Evolutionary conservation across 768 basidiomycete species (phyloP).

Genomic region (Myochromella boudieri): DNA sequence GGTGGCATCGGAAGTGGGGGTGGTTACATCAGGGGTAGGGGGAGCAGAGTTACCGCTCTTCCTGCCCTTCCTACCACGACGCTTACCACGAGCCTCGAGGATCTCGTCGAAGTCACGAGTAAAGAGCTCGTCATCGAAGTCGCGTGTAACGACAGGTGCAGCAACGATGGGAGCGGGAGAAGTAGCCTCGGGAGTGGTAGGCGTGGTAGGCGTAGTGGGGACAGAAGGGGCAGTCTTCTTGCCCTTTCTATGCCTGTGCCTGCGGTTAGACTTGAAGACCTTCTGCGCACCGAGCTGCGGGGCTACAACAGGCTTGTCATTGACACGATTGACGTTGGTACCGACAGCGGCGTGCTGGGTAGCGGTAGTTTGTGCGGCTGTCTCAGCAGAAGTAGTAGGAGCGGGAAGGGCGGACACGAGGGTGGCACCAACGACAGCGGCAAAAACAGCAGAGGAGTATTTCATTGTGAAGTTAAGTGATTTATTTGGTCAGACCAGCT

Average conservation of each 20-base stretch:
- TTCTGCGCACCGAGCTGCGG: too few relatives aligned
- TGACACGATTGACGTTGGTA: too few relatives aligned
- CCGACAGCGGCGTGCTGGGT: not conserved
- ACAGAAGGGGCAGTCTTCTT: not conserved
- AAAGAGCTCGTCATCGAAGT: conserved; percentile 4
- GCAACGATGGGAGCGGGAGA: not conserved
- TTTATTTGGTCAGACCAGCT: conserved; percentile 12
- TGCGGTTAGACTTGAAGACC: conserved; percentile 3
- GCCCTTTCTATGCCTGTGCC: not conserved
- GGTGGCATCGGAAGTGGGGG: too few relatives aligned
- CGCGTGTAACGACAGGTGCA: not conserved
- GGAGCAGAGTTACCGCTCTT: too few relatives aligned
- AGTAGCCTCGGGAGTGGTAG: not conserved
- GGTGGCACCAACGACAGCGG: conserved; percentile 12
- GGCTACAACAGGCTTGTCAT: too few relatives aligned
- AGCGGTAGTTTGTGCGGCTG: not conserved
- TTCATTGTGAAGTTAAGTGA: conserved; percentile 14
- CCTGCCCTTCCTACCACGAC: not conserved
- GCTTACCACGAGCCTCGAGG: not conserved
- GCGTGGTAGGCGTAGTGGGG: not conserved
- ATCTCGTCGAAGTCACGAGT: not conserved
- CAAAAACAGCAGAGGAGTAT: conserved; percentile 17
- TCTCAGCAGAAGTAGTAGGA: too few relatives aligned
- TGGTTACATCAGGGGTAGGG: too few relatives aligned
- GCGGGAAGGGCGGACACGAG: conserved; percentile 14